These are phyloP conservation scores for Globisporangium acanthophoron DNA, from an alignment of 352 stramenopile genomes.

Conservation along the genomic window DNA sequence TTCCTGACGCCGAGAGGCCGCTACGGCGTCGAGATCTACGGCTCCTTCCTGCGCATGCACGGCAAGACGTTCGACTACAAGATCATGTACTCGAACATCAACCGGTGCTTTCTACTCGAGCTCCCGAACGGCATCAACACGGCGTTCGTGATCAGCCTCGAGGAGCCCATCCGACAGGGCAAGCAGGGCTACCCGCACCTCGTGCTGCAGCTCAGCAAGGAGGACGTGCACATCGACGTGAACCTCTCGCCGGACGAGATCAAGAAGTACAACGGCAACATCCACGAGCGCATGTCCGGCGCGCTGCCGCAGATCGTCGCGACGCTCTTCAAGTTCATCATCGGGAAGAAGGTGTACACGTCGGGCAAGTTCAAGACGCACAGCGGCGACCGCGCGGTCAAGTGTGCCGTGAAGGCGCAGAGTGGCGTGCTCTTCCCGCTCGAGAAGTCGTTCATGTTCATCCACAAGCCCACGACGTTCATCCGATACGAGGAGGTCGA, in stretches of 20 bases:
- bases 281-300: constrained; percentile 95
- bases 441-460: constrained; percentile 99
- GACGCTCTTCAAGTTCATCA: constrained; percentile 97
- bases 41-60: constrained; percentile 95
- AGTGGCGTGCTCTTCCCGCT: constrained; percentile 97
- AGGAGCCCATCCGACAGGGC: constrained; percentile 98
- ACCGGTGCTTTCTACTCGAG: constrained; percentile 96
- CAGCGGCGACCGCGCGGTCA: constrained; percentile 83
- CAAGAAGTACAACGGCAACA: constrained; percentile 96
- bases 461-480: constrained; percentile 98
- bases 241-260: constrained; percentile 97
- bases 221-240: constrained; percentile 86
- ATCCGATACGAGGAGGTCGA: constrained; percentile 99
- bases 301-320: constrained; percentile 97
- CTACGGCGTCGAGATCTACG: constrained; percentile 98
- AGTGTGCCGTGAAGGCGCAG: constrained; percentile 92
- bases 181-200: constrained; percentile 98
- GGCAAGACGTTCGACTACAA: constrained; percentile 99
- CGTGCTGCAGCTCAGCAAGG: constrained; percentile 93
- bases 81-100: constrained; percentile 99
- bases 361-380: constrained; percentile 89
- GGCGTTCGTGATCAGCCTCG: constrained; percentile 98
- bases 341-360: constrained; percentile 97
- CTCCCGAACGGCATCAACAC: constrained; percentile 96
- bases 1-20: constrained; percentile 97